Evolutionary conservation across 2,329 filamentous ascomycete species (phyloP), one percentile per base, ranked within the genome.

Genomic region (Fusarium buxicola): DNA sequence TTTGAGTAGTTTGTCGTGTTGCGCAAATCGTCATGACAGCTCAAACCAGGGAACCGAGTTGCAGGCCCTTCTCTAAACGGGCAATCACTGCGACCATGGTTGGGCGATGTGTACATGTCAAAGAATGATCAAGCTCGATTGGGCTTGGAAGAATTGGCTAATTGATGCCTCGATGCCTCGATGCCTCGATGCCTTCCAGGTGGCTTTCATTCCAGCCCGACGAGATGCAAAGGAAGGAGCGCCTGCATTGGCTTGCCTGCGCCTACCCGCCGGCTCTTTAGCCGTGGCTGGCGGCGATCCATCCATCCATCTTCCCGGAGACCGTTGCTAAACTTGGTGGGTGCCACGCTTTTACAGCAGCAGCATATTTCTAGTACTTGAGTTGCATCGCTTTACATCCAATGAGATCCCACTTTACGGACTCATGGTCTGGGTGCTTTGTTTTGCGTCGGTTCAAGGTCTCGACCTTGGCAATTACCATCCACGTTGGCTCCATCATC

Each of bases 201-300:
- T n/a, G n/a, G n/a, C 28, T 35, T 8, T 10, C 11, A 41, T 10
- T 43, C 55, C 47, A 43, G 43, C 43, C 43, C 18, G 38, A 45
- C 24, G 38, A 56, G 21, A 44, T 51, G 57, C 39, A 10, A 31
- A 12, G 34, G 18, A 36, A 50, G 52, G 15, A 58, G 43, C 60
- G 57, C 60, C 56, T 64, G 56, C 55, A 46, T 64, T 60, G 36
- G 55, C 43, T 35, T 60, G n/a, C 9, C 24, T 13, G 39, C 11
- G 50, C 43, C 21, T 47, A 18, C 10, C 46, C 53, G 16, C 38
- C 41, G 34, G 34, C 27, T 52, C 40, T 27, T 57, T 45, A 55
- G 60, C 21, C 60, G 32, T 45, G 49, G 55, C 40, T 56, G 50
- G 40, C 60, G 50, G 40, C 60, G 28, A 39, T 55, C 47, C 16